Percentiles rank a stretch among this genome's conserved stretches.
Conservation (phyloP, 257 asterid species). For the Echites panduratus region DNA sequence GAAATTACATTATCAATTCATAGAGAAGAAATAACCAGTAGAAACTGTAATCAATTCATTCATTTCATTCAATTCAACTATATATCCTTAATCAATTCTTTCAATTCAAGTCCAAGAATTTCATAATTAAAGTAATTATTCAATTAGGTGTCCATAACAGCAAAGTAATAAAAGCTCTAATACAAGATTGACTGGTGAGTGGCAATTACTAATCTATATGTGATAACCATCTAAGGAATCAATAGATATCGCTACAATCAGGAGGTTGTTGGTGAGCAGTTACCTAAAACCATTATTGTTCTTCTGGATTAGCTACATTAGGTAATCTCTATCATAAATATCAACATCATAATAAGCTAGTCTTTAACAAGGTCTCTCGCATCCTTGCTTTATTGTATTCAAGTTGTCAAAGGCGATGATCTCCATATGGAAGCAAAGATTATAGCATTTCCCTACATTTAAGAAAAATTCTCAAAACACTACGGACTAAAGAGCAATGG, state of each 20-base stretch:
- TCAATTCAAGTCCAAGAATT: too few species aligned
- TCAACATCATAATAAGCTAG: not conserved
- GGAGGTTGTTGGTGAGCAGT: not conserved
- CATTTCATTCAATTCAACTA: too few species aligned
- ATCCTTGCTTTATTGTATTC: not conserved
- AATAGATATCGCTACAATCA: not conserved
- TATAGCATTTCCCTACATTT: not conserved
- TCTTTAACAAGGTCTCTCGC: not conserved
- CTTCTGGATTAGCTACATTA: not conserved
- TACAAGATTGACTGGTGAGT: not conserved
- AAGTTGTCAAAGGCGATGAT: not conserved
- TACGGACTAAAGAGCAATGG: not conserved
- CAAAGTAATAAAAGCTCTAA: not conserved
- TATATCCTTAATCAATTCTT: too few species aligned
- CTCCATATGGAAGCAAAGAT: not conserved
- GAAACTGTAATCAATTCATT: not conserved
- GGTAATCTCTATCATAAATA: not conserved
- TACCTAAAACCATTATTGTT: not conserved
- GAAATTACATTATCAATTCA: not conserved
- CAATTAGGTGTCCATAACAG: too few species aligned
- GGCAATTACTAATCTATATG: not conserved
- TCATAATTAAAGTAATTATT: too few species aligned
- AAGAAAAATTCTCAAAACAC: not conserved
- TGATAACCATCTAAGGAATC: not conserved
- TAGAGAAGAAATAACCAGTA: not conserved